Percentiles rank a stretch among this genome's conserved stretches.
These are phyloP conservation scores for Colletotrichum sp. DNA, from an alignment of 2,329 filamentous ascomycete genomes.

Conservation along the genomic window DNA sequence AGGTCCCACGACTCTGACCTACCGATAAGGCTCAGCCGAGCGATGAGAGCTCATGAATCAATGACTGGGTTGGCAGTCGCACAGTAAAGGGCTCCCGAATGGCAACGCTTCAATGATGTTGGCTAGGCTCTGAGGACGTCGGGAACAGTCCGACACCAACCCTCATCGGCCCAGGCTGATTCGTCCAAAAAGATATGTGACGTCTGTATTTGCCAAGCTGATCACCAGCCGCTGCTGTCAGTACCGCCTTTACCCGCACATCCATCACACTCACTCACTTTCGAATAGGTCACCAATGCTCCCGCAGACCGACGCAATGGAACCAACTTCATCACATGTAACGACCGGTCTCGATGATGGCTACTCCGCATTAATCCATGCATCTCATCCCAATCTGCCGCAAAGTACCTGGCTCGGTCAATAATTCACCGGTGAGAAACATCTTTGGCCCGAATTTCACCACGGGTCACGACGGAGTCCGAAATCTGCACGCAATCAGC, in stretches of 20 bases:
- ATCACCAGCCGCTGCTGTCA: background rate
- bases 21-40: background rate
- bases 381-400: background rate
- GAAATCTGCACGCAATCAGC: background rate
- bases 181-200: background rate
- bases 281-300: background rate
- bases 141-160: background rate
- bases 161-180: background rate
- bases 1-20: too few relatives aligned
- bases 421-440: background rate
- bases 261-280: background rate
- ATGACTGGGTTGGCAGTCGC: background rate
- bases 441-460: background rate
- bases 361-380: background rate
- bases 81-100: background rate
- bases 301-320: background rate
- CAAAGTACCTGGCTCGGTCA: background rate
- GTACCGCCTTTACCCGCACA: background rate
- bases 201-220: background rate
- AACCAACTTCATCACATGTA: background rate
- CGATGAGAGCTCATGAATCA: background rate
- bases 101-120: background rate
- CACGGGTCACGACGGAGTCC: background rate
- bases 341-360: background rate
- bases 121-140: background rate